A percentile compares a stretch with the other conserved stretches of the same genome.
These are phyloP conservation scores for Rutstroemia sp. DNA, from an alignment of 2,329 filamentous ascomycete genomes.

Conservation along the genomic window DNA sequence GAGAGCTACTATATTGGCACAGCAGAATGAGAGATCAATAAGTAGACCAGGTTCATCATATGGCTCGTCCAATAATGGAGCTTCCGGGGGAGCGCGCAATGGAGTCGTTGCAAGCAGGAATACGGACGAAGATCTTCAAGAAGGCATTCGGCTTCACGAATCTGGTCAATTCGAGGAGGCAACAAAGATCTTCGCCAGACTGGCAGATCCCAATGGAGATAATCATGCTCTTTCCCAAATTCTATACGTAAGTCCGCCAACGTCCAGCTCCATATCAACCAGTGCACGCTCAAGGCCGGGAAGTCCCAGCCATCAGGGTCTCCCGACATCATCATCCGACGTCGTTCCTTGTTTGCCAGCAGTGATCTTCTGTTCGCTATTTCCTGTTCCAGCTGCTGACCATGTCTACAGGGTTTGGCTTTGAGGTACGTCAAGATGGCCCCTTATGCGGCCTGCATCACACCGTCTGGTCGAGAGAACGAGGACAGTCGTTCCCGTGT, in stretches of 20 bases:
- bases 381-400: constrained; percentile 4
- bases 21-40: constrained; percentile 41
- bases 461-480: constrained; percentile 4
- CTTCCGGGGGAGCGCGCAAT: constrained; percentile 4
- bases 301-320: neutral
- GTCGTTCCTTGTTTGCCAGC: neutral
- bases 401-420: constrained; percentile 55
- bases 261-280: neutral
- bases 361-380: neutral
- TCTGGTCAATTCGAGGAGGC: constrained; percentile 69
- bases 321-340: neutral
- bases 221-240: constrained; percentile 96
- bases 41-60: constrained; percentile 36
- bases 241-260: constrained; percentile 48
- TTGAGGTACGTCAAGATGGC: constrained; percentile 54
- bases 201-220: constrained; percentile 75
- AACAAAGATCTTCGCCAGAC: constrained; percentile 74
- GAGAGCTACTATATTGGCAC: constrained; percentile 81
- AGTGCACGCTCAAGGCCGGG: neutral
- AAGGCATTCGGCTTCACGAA: constrained; percentile 93
- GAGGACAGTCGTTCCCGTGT: neutral
- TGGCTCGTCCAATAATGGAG: constrained; percentile 16
- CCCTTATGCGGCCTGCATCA: constrained; percentile 11
- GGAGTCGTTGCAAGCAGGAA: constrained; percentile 41
- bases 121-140: constrained; percentile 71